Base-by-base conservation (phyloP, 306 rosid genomes). In the Dryas alaskensis region DNA sequence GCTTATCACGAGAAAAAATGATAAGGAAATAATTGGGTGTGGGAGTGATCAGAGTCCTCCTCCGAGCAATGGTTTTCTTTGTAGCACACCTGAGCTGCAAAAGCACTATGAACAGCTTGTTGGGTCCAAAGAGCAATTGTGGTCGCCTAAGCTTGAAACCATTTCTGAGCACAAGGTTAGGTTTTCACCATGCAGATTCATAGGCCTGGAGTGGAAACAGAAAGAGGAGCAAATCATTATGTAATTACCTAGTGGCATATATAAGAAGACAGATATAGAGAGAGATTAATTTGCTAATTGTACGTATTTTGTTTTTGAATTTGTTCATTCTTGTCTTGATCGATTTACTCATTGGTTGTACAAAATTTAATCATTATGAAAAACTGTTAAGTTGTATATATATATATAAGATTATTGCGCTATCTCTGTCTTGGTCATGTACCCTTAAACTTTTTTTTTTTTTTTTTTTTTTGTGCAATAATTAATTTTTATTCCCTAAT, bases 61-160 rank as follows among this genome's bases (percentile, higher is more conserved):
- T 46, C 64, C 69, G 4, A 60, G 14, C 5, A 76, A 62, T 5
- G 68, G 79, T 4, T 69, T 77, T 64, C 81, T 91, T 0, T 94
- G 98, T 47, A 94, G 92, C 51, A 94, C 98, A 12, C 97, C 98
- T 8, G 98, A 94, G 80, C 77, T 94, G 86, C 86, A 94, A 72
- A 88, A 89, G 76, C 98, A 89, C 44, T 94, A 91, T 64, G 90
- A 89, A 14, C 90, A 88, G 71, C 93, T 94, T 49, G 98, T 94
- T 22, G 89, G 74, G 71, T 79, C 91, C 5, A 91, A 87, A 83
- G 92, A 85, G 16, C 96, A 88, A 47, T 60, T 84, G 3, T 94
- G 98, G 98, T 94, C 96, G 14, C 98, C 98, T 7, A 89, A 89
- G 78, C 95, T 94, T 79, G 97, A 91, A 72, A 89, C 95, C 42